Evolutionary conservation across 1,284 basidiomycete species (phyloP).

Genomic region (Mycena citricolor): DNA sequence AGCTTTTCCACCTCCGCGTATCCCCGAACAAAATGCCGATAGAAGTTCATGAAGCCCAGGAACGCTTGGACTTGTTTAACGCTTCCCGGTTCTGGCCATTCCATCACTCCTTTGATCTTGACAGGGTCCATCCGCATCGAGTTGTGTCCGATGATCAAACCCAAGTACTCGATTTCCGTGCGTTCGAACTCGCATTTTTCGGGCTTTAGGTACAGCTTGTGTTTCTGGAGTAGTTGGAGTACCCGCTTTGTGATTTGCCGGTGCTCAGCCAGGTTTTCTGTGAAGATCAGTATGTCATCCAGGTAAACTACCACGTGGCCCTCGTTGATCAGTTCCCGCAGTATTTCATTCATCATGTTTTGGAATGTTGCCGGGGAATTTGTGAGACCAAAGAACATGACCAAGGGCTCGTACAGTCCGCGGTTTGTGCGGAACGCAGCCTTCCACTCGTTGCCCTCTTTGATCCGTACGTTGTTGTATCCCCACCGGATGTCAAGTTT

Average conservation of each 20-base stretch:
- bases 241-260: slow-evolving; percentile 12
- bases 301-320: slow-evolving; percentile 29
- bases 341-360: slow-evolving; percentile 11
- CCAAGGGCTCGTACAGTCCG: too few species aligned
- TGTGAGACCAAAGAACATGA: too few species aligned
- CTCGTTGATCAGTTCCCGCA: slow-evolving; percentile 18
- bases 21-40: too few species aligned
- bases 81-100: too few species aligned
- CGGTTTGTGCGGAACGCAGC: too few species aligned
- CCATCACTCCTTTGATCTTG: too few species aligned
- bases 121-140: slow-evolving; percentile 30
- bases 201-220: slow-evolving; percentile 28
- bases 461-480: too few species aligned
- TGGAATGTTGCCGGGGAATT: slow-evolving; percentile 14
- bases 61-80: too few species aligned
- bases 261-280: slow-evolving; percentile 26
- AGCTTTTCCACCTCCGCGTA: too few species aligned
- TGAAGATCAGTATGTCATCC: slow-evolving; percentile 34
- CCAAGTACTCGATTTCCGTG: slow-evolving; percentile 30
- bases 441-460: too few species aligned
- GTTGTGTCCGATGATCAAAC: slow-evolving; percentile 27
- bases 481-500: too few species aligned
- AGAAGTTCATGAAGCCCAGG: too few species aligned
- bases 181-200: slow-evolving; percentile 33
- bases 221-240: slow-evolving; percentile 19